Percentiles rank a stretch among this genome's conserved stretches.
Evolutionary conservation across 1,139 yeast genomes (phyloP).

Genomic region (Candida gigantensis): DNA sequence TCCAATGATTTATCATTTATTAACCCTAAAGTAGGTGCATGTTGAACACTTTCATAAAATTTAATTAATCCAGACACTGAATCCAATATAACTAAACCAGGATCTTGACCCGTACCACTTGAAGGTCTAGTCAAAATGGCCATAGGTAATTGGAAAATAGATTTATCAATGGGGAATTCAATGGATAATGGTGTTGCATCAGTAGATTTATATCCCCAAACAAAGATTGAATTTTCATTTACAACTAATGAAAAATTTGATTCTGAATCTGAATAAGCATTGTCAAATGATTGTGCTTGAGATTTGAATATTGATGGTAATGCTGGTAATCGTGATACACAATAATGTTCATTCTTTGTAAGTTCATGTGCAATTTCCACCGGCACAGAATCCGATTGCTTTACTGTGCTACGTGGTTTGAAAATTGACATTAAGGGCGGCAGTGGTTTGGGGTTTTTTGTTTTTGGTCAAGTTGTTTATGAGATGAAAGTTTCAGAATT

Average conservation of each 20-base stretch:
- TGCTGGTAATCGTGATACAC: constrained; percentile 62
- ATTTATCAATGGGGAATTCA: constrained; percentile 39
- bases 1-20: constrained; percentile 45
- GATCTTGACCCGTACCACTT: constrained; percentile 57
- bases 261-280: constrained; percentile 55
- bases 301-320: constrained; percentile 44
- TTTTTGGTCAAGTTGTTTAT: no score
- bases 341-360: constrained; percentile 60
- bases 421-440: constrained; percentile 14
- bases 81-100: constrained; percentile 67
- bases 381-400: constrained; percentile 4
- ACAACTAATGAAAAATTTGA: constrained; percentile 59
- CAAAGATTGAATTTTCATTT: constrained; percentile 52
- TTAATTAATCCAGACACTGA: constrained; percentile 55
- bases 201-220: constrained; percentile 70
- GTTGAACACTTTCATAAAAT: constrained; percentile 68
- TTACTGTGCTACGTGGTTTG: constrained; percentile 13
- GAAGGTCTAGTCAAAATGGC: constrained; percentile 70
- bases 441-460: background rate
- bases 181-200: constrained; percentile 60
- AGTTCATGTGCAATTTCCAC: constrained; percentile 36
- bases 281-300: constrained; percentile 19
- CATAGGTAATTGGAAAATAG: constrained; percentile 36
- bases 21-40: constrained; percentile 68
- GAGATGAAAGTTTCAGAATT: no score